These are phyloP conservation scores for Halenospora varia DNA, from an alignment of 495 filamentous ascomycete genomes.

Conservation along the genomic window DNA sequence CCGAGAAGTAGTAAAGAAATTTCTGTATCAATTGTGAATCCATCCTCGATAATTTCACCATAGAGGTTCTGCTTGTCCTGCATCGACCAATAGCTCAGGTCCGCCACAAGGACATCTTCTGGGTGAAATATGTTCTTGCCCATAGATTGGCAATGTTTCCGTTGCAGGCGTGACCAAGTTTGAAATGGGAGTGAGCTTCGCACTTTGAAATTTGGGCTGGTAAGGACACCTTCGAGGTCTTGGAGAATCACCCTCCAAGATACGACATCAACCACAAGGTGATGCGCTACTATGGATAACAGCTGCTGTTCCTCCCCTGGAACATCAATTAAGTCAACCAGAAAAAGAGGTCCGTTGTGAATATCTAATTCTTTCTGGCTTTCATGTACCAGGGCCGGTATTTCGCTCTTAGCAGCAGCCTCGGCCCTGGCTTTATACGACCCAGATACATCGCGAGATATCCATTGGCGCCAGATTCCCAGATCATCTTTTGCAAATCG, in stretches of 20 bases:
- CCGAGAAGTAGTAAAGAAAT: constrained; percentile 40
- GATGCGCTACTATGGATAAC: constrained; percentile 64
- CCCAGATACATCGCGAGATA: neutral
- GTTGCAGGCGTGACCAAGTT: neutral
- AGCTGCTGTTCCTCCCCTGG: constrained; percentile 38
- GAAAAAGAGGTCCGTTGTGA: constrained; percentile 39
- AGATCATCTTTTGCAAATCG: constrained; percentile 4
- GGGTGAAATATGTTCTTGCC: neutral
- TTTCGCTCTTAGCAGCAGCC: neutral
- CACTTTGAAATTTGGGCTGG: neutral
- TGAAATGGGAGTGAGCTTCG: constrained; percentile 4
- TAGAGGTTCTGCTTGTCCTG: constrained; percentile 37
- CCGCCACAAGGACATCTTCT: constrained; percentile 1
- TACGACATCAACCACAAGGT: constrained; percentile 64
- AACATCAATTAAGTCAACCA: constrained; percentile 46
- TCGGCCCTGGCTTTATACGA: constrained; percentile 18
- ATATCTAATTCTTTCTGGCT: constrained; percentile 31
- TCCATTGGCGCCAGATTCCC: constrained; percentile 39
- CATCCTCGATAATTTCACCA: constrained; percentile 43
- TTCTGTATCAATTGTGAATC: constrained; percentile 41
- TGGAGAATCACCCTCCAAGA: constrained; percentile 66
- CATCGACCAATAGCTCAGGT: constrained; percentile 48
- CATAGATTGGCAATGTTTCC: neutral
- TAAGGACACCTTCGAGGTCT: constrained; percentile 59
- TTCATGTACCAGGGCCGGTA: constrained; percentile 2